Conservation (phyloP, 164 flowering plant species). For the Vitis rupestris region DNA sequence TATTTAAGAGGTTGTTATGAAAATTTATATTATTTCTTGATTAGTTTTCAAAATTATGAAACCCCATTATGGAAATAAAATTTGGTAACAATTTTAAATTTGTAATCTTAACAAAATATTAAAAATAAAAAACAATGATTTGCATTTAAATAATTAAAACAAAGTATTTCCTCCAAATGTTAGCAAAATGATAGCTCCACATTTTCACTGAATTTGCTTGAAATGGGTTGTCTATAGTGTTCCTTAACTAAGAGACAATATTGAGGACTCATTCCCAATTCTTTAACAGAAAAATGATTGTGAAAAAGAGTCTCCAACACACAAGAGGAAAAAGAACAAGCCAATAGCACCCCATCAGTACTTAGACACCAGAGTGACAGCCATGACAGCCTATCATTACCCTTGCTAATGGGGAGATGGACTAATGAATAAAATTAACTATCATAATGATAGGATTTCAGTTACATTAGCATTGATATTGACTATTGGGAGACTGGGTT, state of each 20-base stretch:
- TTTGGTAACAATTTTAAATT: too few relatives aligned
- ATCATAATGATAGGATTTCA: constrained; percentile 22
- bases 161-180: constrained; percentile 16
- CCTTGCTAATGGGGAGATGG: constrained; percentile 5
- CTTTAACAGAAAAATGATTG: constrained; percentile 5
- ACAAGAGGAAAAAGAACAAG: constrained; percentile 6
- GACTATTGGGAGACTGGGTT: constrained; percentile 12
- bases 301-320: constrained; percentile 27
- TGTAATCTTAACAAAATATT: too few relatives aligned
- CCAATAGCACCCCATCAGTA: too few relatives aligned
- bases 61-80: too few relatives aligned
- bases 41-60: too few relatives aligned
- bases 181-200: constrained; percentile 18
- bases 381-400: background rate
- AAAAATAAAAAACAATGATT: too few relatives aligned
- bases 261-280: constrained; percentile 4
- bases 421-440: constrained; percentile 6
- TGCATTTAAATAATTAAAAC: too few relatives aligned
- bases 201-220: constrained; percentile 10
- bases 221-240: background rate
- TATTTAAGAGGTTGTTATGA: too few relatives aligned
- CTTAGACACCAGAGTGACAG: background rate
- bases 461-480: constrained; percentile 17
- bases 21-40: too few relatives aligned
- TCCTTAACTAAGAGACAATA: constrained; percentile 26